A percentile compares a stretch with the other conserved stretches of the same genome.
phyloP scores from a whole-genome alignment of 176 grass and related monocot genomes.

The Olyra latifolia region DNA sequence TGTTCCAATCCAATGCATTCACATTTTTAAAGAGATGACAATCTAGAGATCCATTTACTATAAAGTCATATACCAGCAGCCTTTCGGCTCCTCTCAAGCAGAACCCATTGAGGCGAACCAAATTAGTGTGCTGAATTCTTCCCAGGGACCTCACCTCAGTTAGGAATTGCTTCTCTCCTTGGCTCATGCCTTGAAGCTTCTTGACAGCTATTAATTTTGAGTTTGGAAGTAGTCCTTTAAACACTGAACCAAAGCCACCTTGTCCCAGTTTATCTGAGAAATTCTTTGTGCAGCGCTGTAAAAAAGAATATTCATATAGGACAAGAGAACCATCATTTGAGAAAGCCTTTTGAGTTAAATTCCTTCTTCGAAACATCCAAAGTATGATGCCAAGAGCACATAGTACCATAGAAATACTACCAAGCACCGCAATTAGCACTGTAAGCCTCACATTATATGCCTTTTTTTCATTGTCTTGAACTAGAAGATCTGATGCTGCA shows the following conservation, averaged over 20 bases:
- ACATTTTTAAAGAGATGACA: slow-evolving; percentile 21
- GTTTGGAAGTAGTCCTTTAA: slow-evolving; percentile 31
- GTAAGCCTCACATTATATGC: background rate
- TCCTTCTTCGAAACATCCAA: background rate
- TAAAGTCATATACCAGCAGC: slow-evolving; percentile 45
- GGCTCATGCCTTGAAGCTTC: slow-evolving; percentile 44
- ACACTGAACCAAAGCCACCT: slow-evolving; percentile 46
- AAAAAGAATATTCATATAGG: slow-evolving; percentile 27
- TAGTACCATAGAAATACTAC: background rate
- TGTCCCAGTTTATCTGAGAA: slow-evolving; percentile 39
- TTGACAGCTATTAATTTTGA: slow-evolving; percentile 35
- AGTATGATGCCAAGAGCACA: background rate
- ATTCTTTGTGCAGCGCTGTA: slow-evolving; percentile 35
- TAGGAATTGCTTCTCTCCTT: slow-evolving; percentile 47
- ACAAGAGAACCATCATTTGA: background rate
- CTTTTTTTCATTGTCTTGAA: slow-evolving; percentile 2
- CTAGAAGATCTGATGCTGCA: slow-evolving; percentile 17
- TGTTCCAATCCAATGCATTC: slow-evolving; percentile 26
- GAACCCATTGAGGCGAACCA: slow-evolving; percentile 31
- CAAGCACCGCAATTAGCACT: background rate
- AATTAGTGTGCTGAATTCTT: slow-evolving; percentile 35
- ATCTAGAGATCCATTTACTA: slow-evolving; percentile 37
- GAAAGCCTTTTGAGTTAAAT: background rate
- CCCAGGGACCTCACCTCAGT: slow-evolving; percentile 41
- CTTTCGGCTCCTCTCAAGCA: slow-evolving; percentile 25